Conservation (phyloP, 1,139 yeast species). For the Kurtzmaniella quercitrusa region DNA sequence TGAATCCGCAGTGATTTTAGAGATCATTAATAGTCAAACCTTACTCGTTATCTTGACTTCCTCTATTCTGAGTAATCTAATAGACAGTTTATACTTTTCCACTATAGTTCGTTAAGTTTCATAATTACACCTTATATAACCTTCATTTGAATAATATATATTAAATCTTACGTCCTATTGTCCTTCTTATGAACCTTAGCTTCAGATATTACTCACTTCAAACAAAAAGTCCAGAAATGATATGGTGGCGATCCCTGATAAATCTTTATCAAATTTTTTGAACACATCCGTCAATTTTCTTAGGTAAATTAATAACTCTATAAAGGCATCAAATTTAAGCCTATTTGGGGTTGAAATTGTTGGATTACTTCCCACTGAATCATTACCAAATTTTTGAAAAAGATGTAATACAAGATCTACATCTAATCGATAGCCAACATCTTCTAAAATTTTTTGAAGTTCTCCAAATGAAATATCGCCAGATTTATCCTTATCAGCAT, state of each 20-base stretch:
- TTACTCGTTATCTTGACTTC: too few relatives aligned
- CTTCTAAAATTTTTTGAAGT: conserved; percentile 61
- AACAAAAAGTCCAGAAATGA: conserved; percentile 75
- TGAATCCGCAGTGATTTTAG: too few relatives aligned
- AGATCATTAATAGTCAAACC: too few relatives aligned
- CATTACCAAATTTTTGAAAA: conserved; percentile 54
- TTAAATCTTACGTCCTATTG: background rate
- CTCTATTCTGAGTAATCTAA: too few relatives aligned
- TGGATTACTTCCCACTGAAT: conserved; percentile 10
- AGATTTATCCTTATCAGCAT: conserved; percentile 57
- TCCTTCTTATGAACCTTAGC: background rate
- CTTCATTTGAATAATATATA: too few relatives aligned
- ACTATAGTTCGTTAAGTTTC: too few relatives aligned
- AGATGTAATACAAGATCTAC: conserved; percentile 59
- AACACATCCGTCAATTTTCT: conserved; percentile 75
- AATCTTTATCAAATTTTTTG: conserved; percentile 70
- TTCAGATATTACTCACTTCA: conserved; percentile 43
- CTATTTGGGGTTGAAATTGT: background rate
- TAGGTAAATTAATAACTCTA: conserved; percentile 73
- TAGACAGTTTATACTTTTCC: too few relatives aligned
- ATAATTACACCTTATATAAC: too few relatives aligned
- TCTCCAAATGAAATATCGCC: conserved; percentile 67
- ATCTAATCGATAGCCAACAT: conserved; percentile 66
- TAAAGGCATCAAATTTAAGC: conserved; percentile 78
- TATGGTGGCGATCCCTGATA: conserved; percentile 74